Percentiles rank a stretch among this genome's conserved stretches.
Evolutionary conservation across 2,329 filamentous ascomycete genomes (phyloP).

Genomic region (Fusarium circinatum): DNA sequence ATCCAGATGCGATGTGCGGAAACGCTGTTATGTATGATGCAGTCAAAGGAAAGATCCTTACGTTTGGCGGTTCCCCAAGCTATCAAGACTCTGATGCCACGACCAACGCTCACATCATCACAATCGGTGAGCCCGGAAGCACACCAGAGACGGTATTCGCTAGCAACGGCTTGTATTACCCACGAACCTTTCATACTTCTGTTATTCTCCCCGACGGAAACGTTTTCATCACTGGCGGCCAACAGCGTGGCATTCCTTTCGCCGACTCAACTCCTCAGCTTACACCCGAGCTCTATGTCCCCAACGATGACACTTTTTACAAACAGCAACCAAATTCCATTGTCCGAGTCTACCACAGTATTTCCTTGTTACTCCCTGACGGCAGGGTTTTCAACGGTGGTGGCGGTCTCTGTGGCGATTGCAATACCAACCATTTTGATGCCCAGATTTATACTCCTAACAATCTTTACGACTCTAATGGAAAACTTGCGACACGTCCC

Average conservation of each 20-base stretch:
- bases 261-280: constrained; percentile 14
- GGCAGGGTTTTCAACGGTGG: constrained; percentile 23
- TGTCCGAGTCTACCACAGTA: constrained; percentile 15
- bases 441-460: constrained; percentile 29
- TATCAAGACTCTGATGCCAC: constrained; percentile 58
- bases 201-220: constrained; percentile 61
- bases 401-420: constrained; percentile 11
- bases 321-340: constrained; percentile 20
- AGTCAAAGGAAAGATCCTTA: constrained; percentile 65
- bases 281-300: constrained; percentile 19
- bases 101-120: constrained; percentile 60
- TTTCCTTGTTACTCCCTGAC: constrained; percentile 12
- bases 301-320: constrained; percentile 9
- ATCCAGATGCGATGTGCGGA: constrained; percentile 64
- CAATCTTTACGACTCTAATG: constrained; percentile 12
- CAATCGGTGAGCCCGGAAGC: constrained; percentile 48
- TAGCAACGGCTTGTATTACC: constrained; percentile 3
- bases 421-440: constrained; percentile 27
- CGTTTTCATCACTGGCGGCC: constrained; percentile 59
- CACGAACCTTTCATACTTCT: constrained; percentile 57
- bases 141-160: background rate
- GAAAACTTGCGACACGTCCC: constrained; percentile 9
- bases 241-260: constrained; percentile 8
- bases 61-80: constrained; percentile 58
- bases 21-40: constrained; percentile 68